Percentiles rank a stretch among this genome's conserved stretches.
Conservation (phyloP, 495 filamentous ascomycete genomes). For the Beverwykella pulmonaria region DNA sequence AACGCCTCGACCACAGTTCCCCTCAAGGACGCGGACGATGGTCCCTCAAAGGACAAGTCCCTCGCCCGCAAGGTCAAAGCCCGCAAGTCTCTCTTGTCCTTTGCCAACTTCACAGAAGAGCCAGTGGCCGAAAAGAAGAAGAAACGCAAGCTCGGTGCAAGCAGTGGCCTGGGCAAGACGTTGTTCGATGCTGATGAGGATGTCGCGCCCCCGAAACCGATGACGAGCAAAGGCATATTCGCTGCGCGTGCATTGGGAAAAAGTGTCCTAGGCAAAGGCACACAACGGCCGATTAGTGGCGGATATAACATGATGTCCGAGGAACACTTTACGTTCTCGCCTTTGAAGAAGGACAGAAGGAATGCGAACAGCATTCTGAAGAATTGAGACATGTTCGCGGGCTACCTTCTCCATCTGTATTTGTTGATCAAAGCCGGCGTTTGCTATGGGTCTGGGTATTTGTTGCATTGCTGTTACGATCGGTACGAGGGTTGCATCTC, state of each 20-base stretch:
- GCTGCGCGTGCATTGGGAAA: conserved; percentile 39
- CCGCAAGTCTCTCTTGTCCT: conserved; percentile 47
- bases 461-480: not conserved
- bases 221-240: conserved; percentile 42
- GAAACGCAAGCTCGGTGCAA: conserved; percentile 71
- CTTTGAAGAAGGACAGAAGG: conserved; percentile 78
- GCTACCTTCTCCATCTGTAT: not conserved
- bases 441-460: not conserved
- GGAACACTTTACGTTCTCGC: conserved; percentile 64
- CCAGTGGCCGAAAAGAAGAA: conserved; percentile 62
- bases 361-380: conserved; percentile 35
- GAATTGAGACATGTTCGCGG: not conserved
- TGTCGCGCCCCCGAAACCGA: conserved; percentile 51
- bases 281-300: conserved; percentile 33
- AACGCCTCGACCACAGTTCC: conserved; percentile 36
- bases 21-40: conserved; percentile 26
- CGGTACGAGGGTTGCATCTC: not conserved
- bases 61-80: conserved; percentile 38
- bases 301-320: conserved; percentile 46
- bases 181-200: conserved; percentile 77
- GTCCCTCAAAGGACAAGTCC: conserved; percentile 35
- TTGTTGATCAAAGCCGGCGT: not conserved
- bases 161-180: conserved; percentile 60
- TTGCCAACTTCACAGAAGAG: conserved; percentile 48
- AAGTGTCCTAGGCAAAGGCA: conserved; percentile 31